Conservation (phyloP, 768 basidiomycete genomes). For the Amanita pseudoporphyria region DNA sequence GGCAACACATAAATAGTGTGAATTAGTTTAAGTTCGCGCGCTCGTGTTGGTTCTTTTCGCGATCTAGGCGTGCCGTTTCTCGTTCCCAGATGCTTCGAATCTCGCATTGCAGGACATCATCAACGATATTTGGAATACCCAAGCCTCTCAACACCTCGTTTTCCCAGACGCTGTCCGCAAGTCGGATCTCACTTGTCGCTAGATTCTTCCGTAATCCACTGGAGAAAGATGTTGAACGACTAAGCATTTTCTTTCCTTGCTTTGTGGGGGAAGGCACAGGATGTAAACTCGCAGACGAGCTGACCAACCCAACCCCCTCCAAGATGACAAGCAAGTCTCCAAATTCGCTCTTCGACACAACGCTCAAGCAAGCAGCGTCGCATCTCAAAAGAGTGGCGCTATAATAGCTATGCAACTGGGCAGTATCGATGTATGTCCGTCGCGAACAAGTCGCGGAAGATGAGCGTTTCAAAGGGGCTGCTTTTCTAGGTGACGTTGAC, state of each 20-base stretch:
- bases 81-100: conserved; percentile 35
- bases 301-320: conserved; percentile 63
- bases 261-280: conserved; percentile 27
- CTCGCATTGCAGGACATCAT: conserved; percentile 20
- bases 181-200: conserved; percentile 38
- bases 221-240: conserved; percentile 52
- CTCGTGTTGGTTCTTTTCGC: conserved; percentile 26
- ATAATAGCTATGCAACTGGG: conserved; percentile 60
- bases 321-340: conserved; percentile 60
- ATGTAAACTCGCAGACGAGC: conserved; percentile 26
- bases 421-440: conserved; percentile 36
- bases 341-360: conserved; percentile 72
- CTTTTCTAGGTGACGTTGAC: conserved; percentile 26
- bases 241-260: conserved; percentile 41
- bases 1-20: background rate
- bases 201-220: conserved; percentile 23
- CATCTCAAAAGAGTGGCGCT: conserved; percentile 44
- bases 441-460: conserved; percentile 20
- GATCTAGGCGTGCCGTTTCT: conserved; percentile 34
- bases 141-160: conserved; percentile 69
- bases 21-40: background rate
- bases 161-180: conserved; percentile 52
- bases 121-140: conserved; percentile 41
- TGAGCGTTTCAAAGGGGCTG: conserved; percentile 43
- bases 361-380: conserved; percentile 43